These are phyloP conservation scores for Dioscorea alata DNA, from an alignment of 106 monocot species.

Conservation along the genomic window DNA sequence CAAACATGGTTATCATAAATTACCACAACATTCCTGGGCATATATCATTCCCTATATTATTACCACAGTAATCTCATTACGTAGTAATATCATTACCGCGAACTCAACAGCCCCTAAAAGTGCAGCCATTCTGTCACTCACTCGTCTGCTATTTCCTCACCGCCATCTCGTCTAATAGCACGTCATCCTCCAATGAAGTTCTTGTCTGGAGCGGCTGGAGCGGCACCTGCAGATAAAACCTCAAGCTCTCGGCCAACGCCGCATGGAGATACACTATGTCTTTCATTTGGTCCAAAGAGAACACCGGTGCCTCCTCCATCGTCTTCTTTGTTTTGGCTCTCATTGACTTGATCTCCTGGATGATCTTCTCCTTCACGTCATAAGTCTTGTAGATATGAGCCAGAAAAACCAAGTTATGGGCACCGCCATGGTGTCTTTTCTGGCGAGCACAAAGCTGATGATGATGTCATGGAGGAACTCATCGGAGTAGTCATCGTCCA, in stretches of 20 bases:
- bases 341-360: neutral
- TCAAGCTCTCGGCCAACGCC: neutral
- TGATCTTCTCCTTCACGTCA: neutral
- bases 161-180: neutral
- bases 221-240: constrained; percentile 6
- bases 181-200: neutral
- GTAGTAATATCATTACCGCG: too few relatives aligned
- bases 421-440: neutral
- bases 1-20: too few relatives aligned
- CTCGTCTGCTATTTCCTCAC: neutral
- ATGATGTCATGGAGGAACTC: neutral
- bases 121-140: too few relatives aligned
- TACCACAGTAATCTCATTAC: too few relatives aligned
- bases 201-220: neutral
- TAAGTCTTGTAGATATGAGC: neutral
- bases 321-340: neutral
- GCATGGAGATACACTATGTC: constrained; percentile 3
- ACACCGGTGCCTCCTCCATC: neutral
- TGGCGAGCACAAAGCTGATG: neutral
- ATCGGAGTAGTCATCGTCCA: neutral
- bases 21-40: too few relatives aligned
- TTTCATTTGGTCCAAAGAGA: neutral
- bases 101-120: too few relatives aligned
- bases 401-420: neutral
- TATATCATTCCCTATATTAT: too few relatives aligned